Conservation (phyloP, 257 asterid genomes). For the Solanum virginianum region DNA sequence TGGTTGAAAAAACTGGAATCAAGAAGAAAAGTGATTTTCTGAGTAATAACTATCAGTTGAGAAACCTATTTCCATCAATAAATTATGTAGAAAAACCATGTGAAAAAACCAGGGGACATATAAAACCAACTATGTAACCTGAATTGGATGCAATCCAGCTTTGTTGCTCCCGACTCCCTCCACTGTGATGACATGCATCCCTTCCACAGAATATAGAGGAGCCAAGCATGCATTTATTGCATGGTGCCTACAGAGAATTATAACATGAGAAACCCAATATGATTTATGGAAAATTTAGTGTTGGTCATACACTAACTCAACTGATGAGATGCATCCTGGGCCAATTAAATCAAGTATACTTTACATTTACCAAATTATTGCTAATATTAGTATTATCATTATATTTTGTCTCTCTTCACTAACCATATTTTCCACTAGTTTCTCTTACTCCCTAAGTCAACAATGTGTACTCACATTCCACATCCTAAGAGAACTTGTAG, state of each 20-base stretch:
- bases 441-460: not conserved
- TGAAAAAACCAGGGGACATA: not conserved
- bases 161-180: conserved; percentile 81
- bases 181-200: conserved; percentile 92
- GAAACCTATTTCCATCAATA: not conserved
- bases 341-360: not conserved
- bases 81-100: not conserved
- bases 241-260: conserved; percentile 45
- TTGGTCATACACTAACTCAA: not conserved
- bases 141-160: conserved; percentile 82
- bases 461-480: not conserved
- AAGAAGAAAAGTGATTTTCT: not conserved
- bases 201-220: conserved; percentile 92
- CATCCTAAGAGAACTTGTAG: not conserved
- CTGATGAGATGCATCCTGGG: not conserved
- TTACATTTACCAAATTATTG: not conserved
- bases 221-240: conserved; percentile 95
- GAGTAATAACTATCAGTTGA: not conserved
- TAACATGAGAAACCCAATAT: not conserved
- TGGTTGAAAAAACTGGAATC: not conserved
- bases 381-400: not conserved
- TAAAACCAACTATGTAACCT: conserved; percentile 27
- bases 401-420: not conserved
- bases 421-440: not conserved
- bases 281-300: not conserved